Evolutionary conservation across 257 asterid species (phyloP).

Genomic region (Solanum etuberosum): DNA sequence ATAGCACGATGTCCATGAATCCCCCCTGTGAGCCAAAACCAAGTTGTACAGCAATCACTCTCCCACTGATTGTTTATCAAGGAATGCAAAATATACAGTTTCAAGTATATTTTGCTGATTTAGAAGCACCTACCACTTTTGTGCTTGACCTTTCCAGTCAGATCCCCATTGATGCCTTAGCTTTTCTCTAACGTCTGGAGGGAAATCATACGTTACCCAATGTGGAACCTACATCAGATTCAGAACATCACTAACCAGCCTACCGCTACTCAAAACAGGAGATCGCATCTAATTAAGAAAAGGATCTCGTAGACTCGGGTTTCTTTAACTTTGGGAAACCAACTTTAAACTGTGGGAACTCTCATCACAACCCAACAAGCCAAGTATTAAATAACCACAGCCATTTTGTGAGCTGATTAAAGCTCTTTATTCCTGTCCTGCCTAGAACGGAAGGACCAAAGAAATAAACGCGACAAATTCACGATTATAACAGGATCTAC

Average conservation of each 20-base stretch:
- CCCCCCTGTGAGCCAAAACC: background rate
- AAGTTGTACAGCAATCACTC: background rate
- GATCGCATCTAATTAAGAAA: background rate
- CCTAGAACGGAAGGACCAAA: background rate
- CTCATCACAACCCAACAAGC: background rate
- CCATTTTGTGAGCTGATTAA: background rate
- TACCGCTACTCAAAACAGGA: background rate
- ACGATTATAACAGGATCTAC: background rate
- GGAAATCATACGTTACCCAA: constrained; percentile 96
- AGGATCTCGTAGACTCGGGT: background rate
- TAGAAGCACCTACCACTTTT: constrained; percentile 55
- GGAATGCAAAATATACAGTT: background rate
- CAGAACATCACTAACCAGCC: constrained; percentile 8
- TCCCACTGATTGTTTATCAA: background rate
- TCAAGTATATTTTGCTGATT: background rate
- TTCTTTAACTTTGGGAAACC: background rate
- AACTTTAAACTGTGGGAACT: background rate
- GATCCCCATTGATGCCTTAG: constrained; percentile 82
- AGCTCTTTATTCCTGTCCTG: background rate
- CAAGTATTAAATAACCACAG: background rate
- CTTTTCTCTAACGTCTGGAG: constrained; percentile 72
- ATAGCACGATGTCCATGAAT: background rate
- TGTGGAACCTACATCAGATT: constrained; percentile 52
- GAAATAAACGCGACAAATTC: background rate
- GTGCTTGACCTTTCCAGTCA: constrained; percentile 99